phyloP scores from a whole-genome alignment of 1,139 yeast genomes.

The Geotrichum cucujoidarum region DNA sequence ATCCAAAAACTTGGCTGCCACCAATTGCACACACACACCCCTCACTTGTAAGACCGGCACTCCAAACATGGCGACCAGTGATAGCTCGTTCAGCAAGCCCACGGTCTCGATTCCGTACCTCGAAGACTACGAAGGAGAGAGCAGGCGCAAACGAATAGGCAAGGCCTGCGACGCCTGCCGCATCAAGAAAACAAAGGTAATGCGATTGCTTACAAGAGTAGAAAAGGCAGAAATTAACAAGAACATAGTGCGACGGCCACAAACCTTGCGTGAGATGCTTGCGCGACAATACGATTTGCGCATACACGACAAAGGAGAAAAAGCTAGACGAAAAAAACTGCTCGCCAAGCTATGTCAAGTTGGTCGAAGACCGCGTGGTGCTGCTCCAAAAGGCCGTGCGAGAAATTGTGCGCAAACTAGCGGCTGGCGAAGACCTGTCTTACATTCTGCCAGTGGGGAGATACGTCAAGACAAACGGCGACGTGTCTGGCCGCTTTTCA shows the following conservation, averaged over 20 bases:
- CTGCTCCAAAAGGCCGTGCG: slow-evolving; percentile 7
- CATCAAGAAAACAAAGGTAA: slow-evolving; percentile 11
- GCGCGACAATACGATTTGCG: slow-evolving; percentile 1
- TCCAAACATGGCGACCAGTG: too few relatives aligned
- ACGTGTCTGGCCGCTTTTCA: slow-evolving; percentile 1
- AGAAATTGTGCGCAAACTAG: background rate
- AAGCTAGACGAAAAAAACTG: background rate
- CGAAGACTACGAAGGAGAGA: slow-evolving; percentile 2
- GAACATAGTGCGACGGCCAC: slow-evolving; percentile 10
- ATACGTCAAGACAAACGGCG: background rate
- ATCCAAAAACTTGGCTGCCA: too few relatives aligned
- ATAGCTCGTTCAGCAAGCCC: too few relatives aligned
- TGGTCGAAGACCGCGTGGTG: slow-evolving; percentile 2
- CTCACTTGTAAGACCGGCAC: too few relatives aligned
- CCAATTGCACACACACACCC: too few relatives aligned
- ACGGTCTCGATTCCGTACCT: too few relatives aligned
- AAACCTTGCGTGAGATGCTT: slow-evolving; percentile 9
- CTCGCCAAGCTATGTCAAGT: slow-evolving; percentile 1
- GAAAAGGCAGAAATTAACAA: background rate
- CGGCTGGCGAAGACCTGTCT: background rate
- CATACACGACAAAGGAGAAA: background rate
- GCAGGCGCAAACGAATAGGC: slow-evolving; percentile 5
- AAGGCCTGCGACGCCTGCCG: slow-evolving; percentile 11
- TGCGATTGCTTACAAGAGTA: background rate
- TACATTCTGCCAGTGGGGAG: slow-evolving; percentile 1